These are phyloP conservation scores for Beauveria sp. DNA, from an alignment of 2,329 filamentous ascomycete genomes.

Conservation along the genomic window DNA sequence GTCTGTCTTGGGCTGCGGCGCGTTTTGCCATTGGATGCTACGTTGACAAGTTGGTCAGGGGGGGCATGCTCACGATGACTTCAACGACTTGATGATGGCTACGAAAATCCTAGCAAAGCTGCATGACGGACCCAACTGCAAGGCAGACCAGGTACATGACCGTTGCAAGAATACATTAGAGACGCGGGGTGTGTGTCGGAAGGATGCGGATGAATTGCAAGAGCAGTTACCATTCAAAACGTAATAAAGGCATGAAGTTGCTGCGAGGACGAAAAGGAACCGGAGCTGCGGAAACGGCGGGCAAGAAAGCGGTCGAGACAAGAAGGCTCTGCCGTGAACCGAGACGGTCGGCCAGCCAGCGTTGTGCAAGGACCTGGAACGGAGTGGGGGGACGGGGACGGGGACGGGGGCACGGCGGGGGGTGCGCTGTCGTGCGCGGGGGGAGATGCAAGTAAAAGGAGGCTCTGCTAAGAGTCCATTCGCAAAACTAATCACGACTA, in stretches of 20 bases:
- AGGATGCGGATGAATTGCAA: not conserved
- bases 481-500: no score
- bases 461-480: no score
- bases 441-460: no score
- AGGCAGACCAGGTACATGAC: not conserved
- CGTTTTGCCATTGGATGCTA: not conserved
- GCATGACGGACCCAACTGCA: not conserved
- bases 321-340: constrained; percentile 4
- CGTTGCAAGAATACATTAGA: not conserved
- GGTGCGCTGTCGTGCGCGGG: not conserved
- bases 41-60: not conserved
- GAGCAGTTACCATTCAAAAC: not conserved
- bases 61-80: constrained; percentile 1
- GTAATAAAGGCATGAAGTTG: not conserved
- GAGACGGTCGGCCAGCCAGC: not conserved
- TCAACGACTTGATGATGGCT: constrained; percentile 1
- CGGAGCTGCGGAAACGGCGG: not conserved
- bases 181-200: not conserved
- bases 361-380: not conserved
- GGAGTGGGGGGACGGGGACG: not conserved
- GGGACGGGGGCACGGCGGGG: not conserved
- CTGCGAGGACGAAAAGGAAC: constrained; percentile 7
- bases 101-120: not conserved
- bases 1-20: not conserved
- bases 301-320: not conserved